Base-by-base conservation (phyloP, 2,329 filamentous ascomycete genomes). In the Sporothrix inflata region DNA sequence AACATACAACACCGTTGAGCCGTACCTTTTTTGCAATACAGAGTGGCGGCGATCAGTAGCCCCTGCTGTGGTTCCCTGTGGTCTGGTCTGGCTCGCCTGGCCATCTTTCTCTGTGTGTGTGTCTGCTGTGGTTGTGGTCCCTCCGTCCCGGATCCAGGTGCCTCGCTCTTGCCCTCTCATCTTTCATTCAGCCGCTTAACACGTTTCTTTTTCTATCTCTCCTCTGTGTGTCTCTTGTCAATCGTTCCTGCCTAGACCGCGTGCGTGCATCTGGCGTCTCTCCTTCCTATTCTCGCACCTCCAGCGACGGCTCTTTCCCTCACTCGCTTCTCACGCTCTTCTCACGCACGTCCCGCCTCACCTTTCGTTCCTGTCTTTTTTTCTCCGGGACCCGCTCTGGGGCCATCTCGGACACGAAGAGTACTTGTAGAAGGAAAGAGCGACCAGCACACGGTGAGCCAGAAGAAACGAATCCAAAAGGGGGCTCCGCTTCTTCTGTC, bases 121-220 rank as follows among this genome's bases (percentile, higher is more conserved):
- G n/a, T 19, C 61, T 47, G 40, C 21, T 30, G 51, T 55, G 51
- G 12, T 30, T 49, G n/a, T 38, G n/a, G n/a, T 65, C 40, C 24
- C 45, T 53, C 24, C 65, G 65, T 68, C 63, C 24, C 40, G 60
- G 60, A 65, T 27, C 42, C 12, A 27, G 42, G 6, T 27, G 60
- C 40, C 19, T 66, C 65, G 3, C 45, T 49, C 63, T 49, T 24
- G 12, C 21, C 30, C 12, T 40, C n/a, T 19, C 34, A 42, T 24
- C 57, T 2, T 19, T 53, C 65, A 68, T 68, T 68, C 65, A 68
- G 65, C 65, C 65, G 65, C 65, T 68, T 55, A 55, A 68, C 65
- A 68, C 65, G 47, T 55, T 68, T 68, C 65, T 53, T 40, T 27
- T 40, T 68, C 19, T 34, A 19, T 40, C n/a, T 30, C 16, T n/a